Base-by-base conservation (phyloP, 306 rosid genomes). In the Malus asiatica region DNA sequence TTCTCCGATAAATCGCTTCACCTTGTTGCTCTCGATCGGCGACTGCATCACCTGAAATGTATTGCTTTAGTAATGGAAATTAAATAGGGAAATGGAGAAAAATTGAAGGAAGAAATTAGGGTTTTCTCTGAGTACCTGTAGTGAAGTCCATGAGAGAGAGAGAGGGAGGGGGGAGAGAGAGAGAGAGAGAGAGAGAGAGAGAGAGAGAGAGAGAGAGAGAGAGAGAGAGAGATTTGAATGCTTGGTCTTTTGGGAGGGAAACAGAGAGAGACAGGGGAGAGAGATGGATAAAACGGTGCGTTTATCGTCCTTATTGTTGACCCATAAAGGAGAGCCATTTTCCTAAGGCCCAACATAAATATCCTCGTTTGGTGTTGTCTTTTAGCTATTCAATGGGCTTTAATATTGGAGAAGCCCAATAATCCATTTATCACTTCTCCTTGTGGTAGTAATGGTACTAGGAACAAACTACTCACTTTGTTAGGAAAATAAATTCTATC, bases 1-100 rank as follows among this genome's bases (percentile, higher is more conserved):
- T 86, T 69, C 97, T 82, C 30, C 87, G 78, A 80, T 89, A 92
- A 81, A 95, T 65, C 35, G 63, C 90, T 72, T 78, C 91, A 30
- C 70, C 74, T 51, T 77, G 81, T 5, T 57, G 81, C 40, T 18
- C 70, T 76, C 64, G 88, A 51, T 59, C 68, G 8, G 69, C n/a
- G 20, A 63, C 88, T 0, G 74, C 59, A 13, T 46, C 61, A 9
- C 86, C 87, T 81, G 79, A 23, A 71, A 60, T 61, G 45, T 44
- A 5, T 42, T 57, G 29, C 27, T 57, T 74, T 22, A 29, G 2
- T 9, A 59, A 27, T 27, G 59, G 58, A n/a, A 0, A 60, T 9
- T 27, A 0, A 72, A 2, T 16, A 2, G 60, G 25, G 42, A 10
- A 27, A 22, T 22, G 53, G 3, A 23, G 16, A 23, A 10, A 27